Evolutionary conservation across 2,329 filamentous ascomycete species (phyloP), one percentile per base, ranked within the genome.

Genomic region (Scedosporium boydii): DNA sequence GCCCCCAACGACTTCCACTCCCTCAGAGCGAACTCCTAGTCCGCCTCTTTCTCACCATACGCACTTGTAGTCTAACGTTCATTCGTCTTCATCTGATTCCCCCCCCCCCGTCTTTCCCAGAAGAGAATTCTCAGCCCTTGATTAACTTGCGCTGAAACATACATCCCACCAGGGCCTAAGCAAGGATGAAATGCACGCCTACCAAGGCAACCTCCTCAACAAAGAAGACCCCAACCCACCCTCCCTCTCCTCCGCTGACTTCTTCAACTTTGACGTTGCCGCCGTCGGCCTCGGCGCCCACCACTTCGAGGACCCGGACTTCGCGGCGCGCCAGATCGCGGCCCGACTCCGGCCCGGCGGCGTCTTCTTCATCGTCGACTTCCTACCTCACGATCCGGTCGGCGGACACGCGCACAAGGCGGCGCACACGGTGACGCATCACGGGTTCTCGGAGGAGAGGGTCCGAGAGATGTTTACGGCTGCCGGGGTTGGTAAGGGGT

Each of bases 221-320:
- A 69, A 76, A 2, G 65, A 71, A 7, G 76, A 80, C 57, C 69
- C 78, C 3, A 75, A 79, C 51, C 79, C 88, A 18, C 74, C 78
- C 1, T 75, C 80, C 23, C 81, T 93, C 65, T 76, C 82, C 46
- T 81, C 80, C 58, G 75, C 82, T 9, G 80, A 85, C 38, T 91
- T 89, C 76, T 83, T 80, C 70, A 78, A 84, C 69, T 91, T 93
- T 69, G 89, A 93, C 71, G 69, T 88, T 42, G 83, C 83, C 5
- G 81, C 80, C 51, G 82, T 89, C 18, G 85, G 85, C 41, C 73
- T 85, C 53, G 86, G 83, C 1, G 82, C 87, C 66, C 87, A 89
- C 71, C 87, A 90, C 71, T 87, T 90, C 62, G 82, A 84, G 64
- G 79, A 91, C 68, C 84, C 87, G 3, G 77, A 76, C 1, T 74